Evolutionary conservation across 1,284 basidiomycete genomes (phyloP).

Genomic region (Blastosporella zonata): DNA sequence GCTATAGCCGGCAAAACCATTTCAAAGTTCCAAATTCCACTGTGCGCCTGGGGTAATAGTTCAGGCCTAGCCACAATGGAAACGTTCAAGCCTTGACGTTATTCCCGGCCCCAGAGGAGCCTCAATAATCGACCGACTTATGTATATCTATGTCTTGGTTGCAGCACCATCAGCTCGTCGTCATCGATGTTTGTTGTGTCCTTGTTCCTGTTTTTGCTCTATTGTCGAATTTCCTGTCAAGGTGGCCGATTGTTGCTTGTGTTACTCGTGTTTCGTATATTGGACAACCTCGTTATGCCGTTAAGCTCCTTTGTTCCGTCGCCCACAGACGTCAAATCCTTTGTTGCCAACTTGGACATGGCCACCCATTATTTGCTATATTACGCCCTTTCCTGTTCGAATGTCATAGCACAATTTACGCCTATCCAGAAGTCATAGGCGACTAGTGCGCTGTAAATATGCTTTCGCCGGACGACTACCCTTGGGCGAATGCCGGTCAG

Average conservation of each 20-base stretch:
- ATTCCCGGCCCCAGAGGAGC: no score
- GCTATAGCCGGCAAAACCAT: no score
- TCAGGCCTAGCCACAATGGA: no score
- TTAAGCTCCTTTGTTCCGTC: neutral
- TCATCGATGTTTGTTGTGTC: neutral
- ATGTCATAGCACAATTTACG: neutral
- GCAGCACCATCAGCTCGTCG: neutral
- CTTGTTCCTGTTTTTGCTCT: slow-evolving; percentile 6
- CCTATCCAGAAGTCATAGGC: neutral
- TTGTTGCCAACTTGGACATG: neutral
- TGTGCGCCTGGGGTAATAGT: no score
- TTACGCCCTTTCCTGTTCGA: neutral
- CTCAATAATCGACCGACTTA: no score
- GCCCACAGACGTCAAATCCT: neutral
- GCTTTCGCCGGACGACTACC: neutral
- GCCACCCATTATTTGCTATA: neutral
- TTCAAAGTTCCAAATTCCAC: no score
- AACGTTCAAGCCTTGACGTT: no score
- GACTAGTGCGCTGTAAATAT: neutral
- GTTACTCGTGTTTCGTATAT: neutral
- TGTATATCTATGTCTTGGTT: neutral
- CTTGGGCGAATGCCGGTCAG: no score
- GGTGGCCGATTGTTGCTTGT: neutral
- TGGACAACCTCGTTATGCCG: neutral
- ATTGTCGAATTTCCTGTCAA: neutral